Evolutionary conservation across 495 filamentous ascomycete genomes (phyloP), one percentile per base, ranked within the genome.

Genomic region (Diplogelasinospora grovesii): DNA sequence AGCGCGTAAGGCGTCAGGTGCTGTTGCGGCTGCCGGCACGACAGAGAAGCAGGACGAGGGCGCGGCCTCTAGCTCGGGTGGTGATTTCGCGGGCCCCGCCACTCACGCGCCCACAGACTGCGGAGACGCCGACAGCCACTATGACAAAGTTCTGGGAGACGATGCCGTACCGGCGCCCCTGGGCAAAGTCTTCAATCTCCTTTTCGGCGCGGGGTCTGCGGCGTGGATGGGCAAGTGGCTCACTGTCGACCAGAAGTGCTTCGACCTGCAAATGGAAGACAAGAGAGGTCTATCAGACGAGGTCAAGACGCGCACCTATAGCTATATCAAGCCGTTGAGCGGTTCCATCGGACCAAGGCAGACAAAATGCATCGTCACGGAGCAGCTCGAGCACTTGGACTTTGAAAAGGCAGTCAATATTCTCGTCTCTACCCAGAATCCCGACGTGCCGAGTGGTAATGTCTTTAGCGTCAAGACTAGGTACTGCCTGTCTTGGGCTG

Each of bases 391-490:
- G 41, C 67, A 75, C 35, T 63, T 93, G 37, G 90, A 99, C 57
- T 65, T 95, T 5, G 92, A 99, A 38, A 92, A 88, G 59, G 76
- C 85, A 7, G 77, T 92, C 36, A 80, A 81, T 4, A 79, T 96
- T 13, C 80, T 80, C 0, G 71, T 88, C 7, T 74, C 71, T 34
- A 96, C 89, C 4, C 86, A 93, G 51, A 99, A 84, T 10, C 92
- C 92, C 0, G 92, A 99, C 59, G 92, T 99, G 3, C 92, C 92
- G 6, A 95, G 78, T 54, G 92, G 92, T 11, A 94, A 89, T 63
- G 76, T 93, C 7, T 99, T 99, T 57, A 68, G 71, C 24, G 82
- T 83, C 19, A 97, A 95, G 64, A 97, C 93, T 1, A 86, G 83
- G 54, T 97, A 96, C 49, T 93, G 93, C 47, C 72, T 99, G 6